Base-by-base conservation (phyloP, 148 eudicot species). In the Silene latifolia region DNA sequence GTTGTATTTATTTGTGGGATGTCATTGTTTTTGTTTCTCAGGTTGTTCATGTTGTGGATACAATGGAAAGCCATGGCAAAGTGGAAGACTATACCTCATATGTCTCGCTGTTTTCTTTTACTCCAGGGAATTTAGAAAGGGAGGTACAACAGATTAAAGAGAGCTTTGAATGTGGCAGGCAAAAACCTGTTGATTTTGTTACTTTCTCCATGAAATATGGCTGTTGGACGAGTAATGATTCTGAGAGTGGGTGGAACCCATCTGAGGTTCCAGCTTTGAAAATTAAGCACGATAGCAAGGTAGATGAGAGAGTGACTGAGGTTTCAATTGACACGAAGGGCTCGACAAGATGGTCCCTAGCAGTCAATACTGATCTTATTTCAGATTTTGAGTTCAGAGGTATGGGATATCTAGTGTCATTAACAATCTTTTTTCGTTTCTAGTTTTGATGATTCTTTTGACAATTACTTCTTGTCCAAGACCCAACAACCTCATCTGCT, bases 11-110 rank as follows among this genome's bases (percentile, higher is more conserved):
- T 35, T 60, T 32, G 15, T 56, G 15, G 48, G 8, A 71, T 63
- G 13, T 46, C 32, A 8, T n/a, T 25, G 15, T 4, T 63, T 29
- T 59, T 74, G 72, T 25, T 77, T 82, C 74, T 71, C 86, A 95
- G 97, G 96, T 90, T 75, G 97, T 96, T 77, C 98, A 96, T 75
- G 98, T 96, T 54, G 98, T 96, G 79, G 97, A 96, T 78, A 62
- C 94, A 61, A 89, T 83, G 74, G 86, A 85, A 81, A 56, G 67
- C 19, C 53, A 76, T 56, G 86, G 77, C 69, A 83, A 79, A 59
- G 82, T 58, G 20, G 81, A 77, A 72, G 85, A 88, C 82, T 83
- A 87, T 7, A 53, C 59, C 48, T 87, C 97, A 3, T 96, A 85
- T 66, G 77, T 96, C 63, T 88, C 98, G 60, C 75, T 96, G 39